phyloP scores from a whole-genome alignment of 2,329 filamentous ascomycete genomes.

The Diplocarpon mali region DNA sequence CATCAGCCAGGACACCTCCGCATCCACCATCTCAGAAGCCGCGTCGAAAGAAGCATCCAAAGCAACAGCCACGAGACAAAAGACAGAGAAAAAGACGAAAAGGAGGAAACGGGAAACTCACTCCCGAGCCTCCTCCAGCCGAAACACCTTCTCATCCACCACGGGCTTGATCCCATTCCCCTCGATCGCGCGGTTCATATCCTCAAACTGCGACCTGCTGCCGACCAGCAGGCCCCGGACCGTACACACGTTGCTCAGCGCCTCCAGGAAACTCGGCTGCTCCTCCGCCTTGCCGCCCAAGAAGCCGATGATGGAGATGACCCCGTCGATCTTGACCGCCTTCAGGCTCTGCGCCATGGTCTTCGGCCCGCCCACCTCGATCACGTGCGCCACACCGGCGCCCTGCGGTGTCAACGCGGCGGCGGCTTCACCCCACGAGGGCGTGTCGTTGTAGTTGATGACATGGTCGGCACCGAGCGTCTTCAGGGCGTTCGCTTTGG shows the following conservation, averaged over 20 bases:
- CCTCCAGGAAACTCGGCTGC: constrained; percentile 25
- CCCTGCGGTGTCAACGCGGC: constrained; percentile 28
- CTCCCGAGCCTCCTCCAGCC: constrained; percentile 34
- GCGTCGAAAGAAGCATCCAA: no score
- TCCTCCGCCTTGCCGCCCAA: constrained; percentile 23
- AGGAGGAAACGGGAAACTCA: constrained; percentile 11
- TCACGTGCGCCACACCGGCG: constrained; percentile 32
- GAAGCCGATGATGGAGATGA: constrained; percentile 31
- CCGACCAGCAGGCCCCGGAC: constrained; percentile 38
- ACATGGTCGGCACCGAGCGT: constrained; percentile 33
- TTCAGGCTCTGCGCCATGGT: constrained; percentile 32
- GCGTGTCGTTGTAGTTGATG: constrained; percentile 33
- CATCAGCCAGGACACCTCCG: background rate
- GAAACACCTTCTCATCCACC: constrained; percentile 35
- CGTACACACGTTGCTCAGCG: constrained; percentile 29
- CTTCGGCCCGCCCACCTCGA: constrained; percentile 33
- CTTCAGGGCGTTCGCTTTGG: constrained; percentile 30
- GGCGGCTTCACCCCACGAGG: constrained; percentile 32
- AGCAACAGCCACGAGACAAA: background rate
- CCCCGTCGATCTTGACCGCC: constrained; percentile 32
- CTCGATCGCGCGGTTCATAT: constrained; percentile 40
- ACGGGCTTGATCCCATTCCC: constrained; percentile 36
- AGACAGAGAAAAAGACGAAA: background rate
- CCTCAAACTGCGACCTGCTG: constrained; percentile 37
- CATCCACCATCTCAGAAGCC: background rate